A percentile compares a stretch with the other conserved stretches of the same genome.
Evolutionary conservation across 768 basidiomycete genomes (phyloP).

Genomic region (Termitomyces sp.): DNA sequence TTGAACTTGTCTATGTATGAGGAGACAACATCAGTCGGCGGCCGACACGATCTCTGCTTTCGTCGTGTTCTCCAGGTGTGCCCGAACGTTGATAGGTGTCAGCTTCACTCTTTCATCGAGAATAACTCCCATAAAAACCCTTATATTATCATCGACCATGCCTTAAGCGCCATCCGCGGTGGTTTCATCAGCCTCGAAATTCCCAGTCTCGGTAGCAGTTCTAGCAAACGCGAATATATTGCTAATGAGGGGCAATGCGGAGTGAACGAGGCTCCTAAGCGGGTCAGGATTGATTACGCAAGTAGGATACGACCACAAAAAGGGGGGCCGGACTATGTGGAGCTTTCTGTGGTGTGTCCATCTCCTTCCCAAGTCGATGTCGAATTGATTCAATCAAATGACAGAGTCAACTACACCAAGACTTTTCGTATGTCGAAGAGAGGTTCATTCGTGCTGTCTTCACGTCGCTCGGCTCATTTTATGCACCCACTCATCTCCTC

Average conservation of each 20-base stretch:
- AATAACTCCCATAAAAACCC: background rate
- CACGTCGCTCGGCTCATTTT: constrained; percentile 32
- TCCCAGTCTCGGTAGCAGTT: background rate
- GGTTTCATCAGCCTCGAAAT: background rate
- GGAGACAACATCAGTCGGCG: background rate
- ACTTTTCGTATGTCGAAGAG: constrained; percentile 50
- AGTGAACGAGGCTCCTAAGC: background rate
- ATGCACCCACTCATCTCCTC: constrained; percentile 51
- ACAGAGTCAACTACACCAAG: constrained; percentile 43
- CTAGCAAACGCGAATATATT: constrained; percentile 4
- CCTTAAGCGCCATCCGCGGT: background rate
- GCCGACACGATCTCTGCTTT: background rate
- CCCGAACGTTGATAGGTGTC: background rate
- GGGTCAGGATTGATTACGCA: constrained; percentile 5
- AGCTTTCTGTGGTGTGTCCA: constrained; percentile 8
- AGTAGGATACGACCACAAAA: background rate
- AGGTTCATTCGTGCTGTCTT: constrained; percentile 42
- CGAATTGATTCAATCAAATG: background rate
- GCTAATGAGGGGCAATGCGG: background rate
- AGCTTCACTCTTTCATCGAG: background rate
- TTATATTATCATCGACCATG: background rate
- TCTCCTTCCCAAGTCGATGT: too few species aligned
- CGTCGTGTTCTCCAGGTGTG: background rate
- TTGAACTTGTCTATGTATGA: background rate
- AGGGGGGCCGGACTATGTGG: constrained; percentile 4